Percentiles rank a stretch among this genome's conserved stretches.
phyloP scores from a whole-genome alignment of 768 basidiomycete species.

The Paxillus involutus region DNA sequence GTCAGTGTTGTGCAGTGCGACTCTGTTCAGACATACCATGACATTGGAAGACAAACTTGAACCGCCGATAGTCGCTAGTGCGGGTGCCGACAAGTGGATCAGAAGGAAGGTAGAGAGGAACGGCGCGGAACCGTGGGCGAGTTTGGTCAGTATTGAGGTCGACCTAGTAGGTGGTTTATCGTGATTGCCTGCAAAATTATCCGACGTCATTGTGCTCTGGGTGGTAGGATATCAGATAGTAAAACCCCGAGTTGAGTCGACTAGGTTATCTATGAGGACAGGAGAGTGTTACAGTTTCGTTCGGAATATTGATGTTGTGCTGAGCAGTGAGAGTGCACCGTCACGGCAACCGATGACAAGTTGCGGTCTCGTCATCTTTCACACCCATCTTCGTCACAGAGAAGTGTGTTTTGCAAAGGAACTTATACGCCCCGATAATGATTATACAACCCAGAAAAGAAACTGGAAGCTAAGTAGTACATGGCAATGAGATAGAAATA shows the following conservation, averaged over 20 bases:
- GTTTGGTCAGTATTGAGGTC: constrained; percentile 45
- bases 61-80: constrained; percentile 70
- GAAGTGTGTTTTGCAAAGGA: neutral
- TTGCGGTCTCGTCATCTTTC: no score
- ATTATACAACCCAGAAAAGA: neutral
- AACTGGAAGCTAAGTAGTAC: neutral
- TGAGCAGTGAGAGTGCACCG: no score
- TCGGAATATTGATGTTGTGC: no score
- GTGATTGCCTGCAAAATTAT: no score
- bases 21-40: constrained; percentile 53
- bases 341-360: no score
- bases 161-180: neutral
- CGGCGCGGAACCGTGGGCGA: constrained; percentile 70
- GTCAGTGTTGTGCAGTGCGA: neutral
- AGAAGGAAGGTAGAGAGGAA: constrained; percentile 73
- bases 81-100: constrained; percentile 79
- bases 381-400: no score
- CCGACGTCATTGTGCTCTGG: no score
- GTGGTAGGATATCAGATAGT: no score
- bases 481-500: neutral
- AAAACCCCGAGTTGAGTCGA: no score
- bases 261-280: no score
- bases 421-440: neutral
- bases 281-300: no score
- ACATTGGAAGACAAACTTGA: constrained; percentile 64